Evolutionary conservation across 257 asterid genomes (phyloP), one percentile per base, ranked within the genome.

Genomic region (Nicotiana otophora): DNA sequence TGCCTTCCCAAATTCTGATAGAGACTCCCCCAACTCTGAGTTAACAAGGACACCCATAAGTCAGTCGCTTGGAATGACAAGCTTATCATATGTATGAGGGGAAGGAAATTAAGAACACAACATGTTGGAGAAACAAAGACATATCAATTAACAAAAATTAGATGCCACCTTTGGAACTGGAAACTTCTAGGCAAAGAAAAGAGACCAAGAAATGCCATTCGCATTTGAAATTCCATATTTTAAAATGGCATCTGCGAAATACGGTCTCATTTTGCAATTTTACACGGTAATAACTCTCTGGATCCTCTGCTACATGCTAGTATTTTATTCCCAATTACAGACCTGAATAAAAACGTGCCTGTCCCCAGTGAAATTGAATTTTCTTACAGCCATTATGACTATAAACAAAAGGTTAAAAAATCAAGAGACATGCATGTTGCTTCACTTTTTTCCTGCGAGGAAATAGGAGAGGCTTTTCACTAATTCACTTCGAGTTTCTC

Each of bases 1-100:
- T 51, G 99, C 99, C 93, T 93, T 94, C 20, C 98, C 98, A 85
- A 96, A 96, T 68, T 96, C 98, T 31, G 93, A 90, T 55, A 96
- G 89, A 77, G 98, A 93, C 75, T 96, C 93, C 53, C 98, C 99
- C 89, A 96, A 86, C 84, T 93, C 99, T 96, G 94, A 75, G 61
- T 51, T 48, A 75, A 28, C 63, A 51, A 75, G 63, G 53, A 12
- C 51, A 75, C 16, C 0, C 80, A 75, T 51, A 51, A 28, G 80
- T 75, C 63, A 75, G 10, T 39, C 7, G 23, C 46, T 75, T 51
- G 46, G 80, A 75, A 16, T 51, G 80, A 75, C 46, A 15, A 51
- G 80, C 53, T 26, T 51, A 46, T 26, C 63, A 51, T 51, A 51
- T 26, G 28, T 20, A 75, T 7, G 31, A 16, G 63, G 36, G 28